These are phyloP conservation scores for Funneliformis mosseae DNA, from an alignment of 192 early-diverging fungal genomes.

Conservation along the genomic window DNA sequence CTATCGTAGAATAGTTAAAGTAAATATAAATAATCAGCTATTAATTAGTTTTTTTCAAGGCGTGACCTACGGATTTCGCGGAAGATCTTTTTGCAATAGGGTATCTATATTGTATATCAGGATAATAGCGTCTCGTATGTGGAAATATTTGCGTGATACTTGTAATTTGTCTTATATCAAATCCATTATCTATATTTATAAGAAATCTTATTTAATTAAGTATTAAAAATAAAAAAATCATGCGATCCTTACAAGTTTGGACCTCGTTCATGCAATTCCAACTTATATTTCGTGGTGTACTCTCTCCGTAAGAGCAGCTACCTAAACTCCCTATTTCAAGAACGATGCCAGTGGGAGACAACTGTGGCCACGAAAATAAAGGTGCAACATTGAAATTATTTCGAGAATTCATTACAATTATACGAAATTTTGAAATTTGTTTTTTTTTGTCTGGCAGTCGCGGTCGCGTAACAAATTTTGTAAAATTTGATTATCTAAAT, in stretches of 20 bases:
- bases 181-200: not conserved
- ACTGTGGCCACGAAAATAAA: not conserved
- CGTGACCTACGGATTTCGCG: not conserved
- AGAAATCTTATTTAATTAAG: not conserved
- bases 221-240: not conserved
- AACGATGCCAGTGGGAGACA: not conserved
- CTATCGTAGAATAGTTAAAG: not conserved
- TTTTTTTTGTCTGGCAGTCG: no score
- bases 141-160: constrained; percentile 23
- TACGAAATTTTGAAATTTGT: no score
- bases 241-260: not conserved
- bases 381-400: not conserved
- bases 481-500: no score
- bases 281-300: not conserved
- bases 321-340: not conserved
- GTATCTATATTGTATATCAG: not conserved
- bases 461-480: no score
- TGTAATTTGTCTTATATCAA: not conserved
- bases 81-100: not conserved
- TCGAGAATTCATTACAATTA: not conserved
- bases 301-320: not conserved
- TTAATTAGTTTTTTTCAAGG: no score
- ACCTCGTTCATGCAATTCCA: not conserved
- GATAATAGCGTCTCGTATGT: constrained; percentile 16
- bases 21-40: not conserved